A percentile compares a stretch with the other conserved stretches of the same genome.
These are phyloP conservation scores for Gypsophila paniculata DNA, from an alignment of 179 eudicot genomes.

Conservation along the genomic window DNA sequence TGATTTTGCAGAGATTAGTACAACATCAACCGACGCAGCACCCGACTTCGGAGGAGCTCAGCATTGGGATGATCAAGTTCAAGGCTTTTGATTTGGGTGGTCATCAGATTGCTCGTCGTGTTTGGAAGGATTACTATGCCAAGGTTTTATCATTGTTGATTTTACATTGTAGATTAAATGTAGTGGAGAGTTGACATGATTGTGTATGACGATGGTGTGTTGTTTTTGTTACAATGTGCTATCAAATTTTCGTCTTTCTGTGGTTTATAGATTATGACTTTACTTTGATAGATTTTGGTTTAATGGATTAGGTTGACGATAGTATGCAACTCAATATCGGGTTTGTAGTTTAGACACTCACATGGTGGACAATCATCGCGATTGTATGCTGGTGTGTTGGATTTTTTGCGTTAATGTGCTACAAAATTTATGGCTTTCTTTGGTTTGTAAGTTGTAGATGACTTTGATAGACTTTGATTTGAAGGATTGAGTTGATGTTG, in stretches of 20 bases:
- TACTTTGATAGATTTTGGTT: neutral
- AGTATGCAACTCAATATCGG: neutral
- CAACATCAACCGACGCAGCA: constrained; percentile 47
- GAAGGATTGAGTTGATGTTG: constrained; percentile 4
- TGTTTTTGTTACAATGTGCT: too few species aligned
- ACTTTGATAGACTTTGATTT: neutral
- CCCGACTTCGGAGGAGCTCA: constrained; percentile 43
- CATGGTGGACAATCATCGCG: neutral
- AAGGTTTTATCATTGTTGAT: constrained; percentile 26
- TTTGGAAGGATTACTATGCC: constrained; percentile 49
- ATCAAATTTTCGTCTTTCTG: too few species aligned
- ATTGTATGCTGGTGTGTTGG: neutral
- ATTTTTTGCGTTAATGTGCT: neutral
- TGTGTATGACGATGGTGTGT: too few species aligned
- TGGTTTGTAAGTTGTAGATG: neutral
- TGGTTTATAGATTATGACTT: too few species aligned
- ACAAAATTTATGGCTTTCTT: neutral
- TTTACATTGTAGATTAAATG: neutral
- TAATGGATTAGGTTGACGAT: neutral
- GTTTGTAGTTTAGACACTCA: neutral
- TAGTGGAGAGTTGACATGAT: too few species aligned
- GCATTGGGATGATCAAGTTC: constrained; percentile 39
- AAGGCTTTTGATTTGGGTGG: constrained; percentile 49
- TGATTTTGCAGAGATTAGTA: constrained; percentile 31
- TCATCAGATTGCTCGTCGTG: constrained; percentile 42